Evolutionary conservation across 2,329 filamentous ascomycete genomes (phyloP), one percentile per base, ranked within the genome.

Genomic region (Pleoardoris graminearum): DNA sequence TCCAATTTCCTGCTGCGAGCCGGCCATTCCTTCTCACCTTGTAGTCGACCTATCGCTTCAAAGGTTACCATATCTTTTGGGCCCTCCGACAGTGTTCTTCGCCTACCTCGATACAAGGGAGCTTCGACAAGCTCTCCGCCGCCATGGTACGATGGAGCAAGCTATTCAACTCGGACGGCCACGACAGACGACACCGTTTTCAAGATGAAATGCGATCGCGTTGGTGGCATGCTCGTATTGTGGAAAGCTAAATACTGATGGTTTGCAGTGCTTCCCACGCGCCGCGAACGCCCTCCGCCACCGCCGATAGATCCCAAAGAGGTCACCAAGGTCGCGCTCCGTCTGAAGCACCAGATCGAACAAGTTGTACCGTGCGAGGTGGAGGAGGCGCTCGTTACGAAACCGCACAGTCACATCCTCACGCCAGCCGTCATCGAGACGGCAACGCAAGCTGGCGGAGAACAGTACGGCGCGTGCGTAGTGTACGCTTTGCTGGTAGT

Each of bases 331-430:
- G 82, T 95, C 50, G 93, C 92, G 22, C 82, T 99, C 14, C 90
- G 91, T 51, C 80, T 99, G 59, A 95, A 93, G 65, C 91, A 95
- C 70, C 85, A 96, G 62, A 86, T 99, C 65, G 91, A 96, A 74
- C 84, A 91, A 70, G 87, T 91, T 50, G 84, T 99, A 22, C 90
- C 93, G 1, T 97, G 90, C 77, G 94, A 99, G 73, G 81, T 99
- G 33, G 87, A 94, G 52, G 85, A 90, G 68, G 80, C 80, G 4
- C 79, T 83, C 50, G 80, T 99, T 68, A 94, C 89, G 3, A 82
- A 81, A 45, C 85, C 93, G 2, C 91, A 97, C 74, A 95, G 90
- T 73, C 83, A 85, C 39, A 80, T 99, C 71, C 91, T 99, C 69
- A 97, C 91, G 0, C 77, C 78, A 2, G 82, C 85, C 53, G 94